Conservation (phyloP, 2,329 filamentous ascomycete species). For the Aspergillus hiratsukae region DNA sequence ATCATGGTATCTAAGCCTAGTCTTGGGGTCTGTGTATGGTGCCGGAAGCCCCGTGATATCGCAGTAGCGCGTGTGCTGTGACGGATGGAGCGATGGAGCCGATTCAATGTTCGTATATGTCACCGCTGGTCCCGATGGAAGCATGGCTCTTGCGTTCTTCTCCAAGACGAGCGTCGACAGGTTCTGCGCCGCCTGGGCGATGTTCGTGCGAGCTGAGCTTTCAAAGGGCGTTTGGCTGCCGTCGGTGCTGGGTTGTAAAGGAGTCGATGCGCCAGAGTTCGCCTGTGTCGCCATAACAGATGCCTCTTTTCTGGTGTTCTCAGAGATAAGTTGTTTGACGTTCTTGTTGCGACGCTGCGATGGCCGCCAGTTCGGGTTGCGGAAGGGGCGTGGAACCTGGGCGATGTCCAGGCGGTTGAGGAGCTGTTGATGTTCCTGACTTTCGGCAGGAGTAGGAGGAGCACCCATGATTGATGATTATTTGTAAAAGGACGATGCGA, state of each 20-base stretch:
- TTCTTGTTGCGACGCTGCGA: constrained; percentile 98
- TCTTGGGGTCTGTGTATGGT: constrained; percentile 92
- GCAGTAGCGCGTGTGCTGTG: constrained; percentile 84
- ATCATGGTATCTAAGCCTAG: constrained; percentile 85
- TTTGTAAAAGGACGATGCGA: constrained; percentile 1
- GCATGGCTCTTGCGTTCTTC: constrained; percentile 56
- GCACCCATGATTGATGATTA: constrained; percentile 43
- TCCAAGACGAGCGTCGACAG: constrained; percentile 84
- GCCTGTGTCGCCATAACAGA: constrained; percentile 78
- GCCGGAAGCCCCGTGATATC: constrained; percentile 92
- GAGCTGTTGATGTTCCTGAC: constrained; percentile 78
- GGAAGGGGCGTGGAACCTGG: constrained; percentile 79
- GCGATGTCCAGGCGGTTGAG: constrained; percentile 91
- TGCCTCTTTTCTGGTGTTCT: constrained; percentile 84
- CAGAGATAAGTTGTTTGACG: constrained; percentile 90
- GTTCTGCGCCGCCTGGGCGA: constrained; percentile 83
- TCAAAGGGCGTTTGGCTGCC: constrained; percentile 45
- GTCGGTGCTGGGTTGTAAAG: constrained; percentile 44
- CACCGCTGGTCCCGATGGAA: constrained; percentile 61
- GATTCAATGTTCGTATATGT: constrained; percentile 98
- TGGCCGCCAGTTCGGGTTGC: constrained; percentile 84
- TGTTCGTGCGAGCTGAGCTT: constrained; percentile 52
- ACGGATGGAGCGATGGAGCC: constrained; percentile 74
- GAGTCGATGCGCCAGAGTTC: constrained; percentile 75
- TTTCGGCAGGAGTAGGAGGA: constrained; percentile 64